These are phyloP conservation scores for Naganishia cerealis DNA, from an alignment of 1,284 basidiomycete species.

Conservation along the genomic window DNA sequence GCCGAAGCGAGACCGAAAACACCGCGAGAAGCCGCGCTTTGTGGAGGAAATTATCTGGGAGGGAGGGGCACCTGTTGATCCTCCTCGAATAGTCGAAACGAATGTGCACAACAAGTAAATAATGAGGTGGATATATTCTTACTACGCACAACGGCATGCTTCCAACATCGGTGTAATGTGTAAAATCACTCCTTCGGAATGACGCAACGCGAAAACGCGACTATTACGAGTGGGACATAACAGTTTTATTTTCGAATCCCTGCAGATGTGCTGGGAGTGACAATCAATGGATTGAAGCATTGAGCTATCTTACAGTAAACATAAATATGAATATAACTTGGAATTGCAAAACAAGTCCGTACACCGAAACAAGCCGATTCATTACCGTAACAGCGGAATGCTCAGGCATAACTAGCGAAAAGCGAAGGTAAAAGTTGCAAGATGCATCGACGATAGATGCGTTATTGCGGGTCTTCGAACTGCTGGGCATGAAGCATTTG, in stretches of 20 bases:
- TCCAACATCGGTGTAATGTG: too few relatives aligned
- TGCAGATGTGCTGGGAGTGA: neutral
- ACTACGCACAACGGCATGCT: too few relatives aligned
- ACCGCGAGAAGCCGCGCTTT: constrained; percentile 32
- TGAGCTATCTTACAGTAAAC: neutral
- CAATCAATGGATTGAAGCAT: neutral
- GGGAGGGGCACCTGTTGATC: constrained; percentile 41
- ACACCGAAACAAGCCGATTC: neutral
- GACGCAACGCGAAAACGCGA: too few relatives aligned
- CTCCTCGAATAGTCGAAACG: constrained; percentile 15
- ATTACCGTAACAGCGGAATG: neutral
- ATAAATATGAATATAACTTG: neutral
- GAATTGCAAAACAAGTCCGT: neutral
- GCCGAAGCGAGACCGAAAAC: constrained; percentile 24
- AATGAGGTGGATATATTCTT: too few relatives aligned
- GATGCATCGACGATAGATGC: neutral
- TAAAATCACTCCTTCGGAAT: too few relatives aligned
- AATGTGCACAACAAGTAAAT: neutral
- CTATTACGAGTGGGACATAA: too few relatives aligned
- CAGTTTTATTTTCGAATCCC: neutral
- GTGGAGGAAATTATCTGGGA: constrained; percentile 44
- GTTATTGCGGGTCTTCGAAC: constrained; percentile 18
- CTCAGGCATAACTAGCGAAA: constrained; percentile 20
- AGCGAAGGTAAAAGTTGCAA: constrained; percentile 10
- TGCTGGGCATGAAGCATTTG: constrained; percentile 24